Base-by-base conservation (phyloP, 1,139 yeast species). In the Pichia kudriavzevii region DNA sequence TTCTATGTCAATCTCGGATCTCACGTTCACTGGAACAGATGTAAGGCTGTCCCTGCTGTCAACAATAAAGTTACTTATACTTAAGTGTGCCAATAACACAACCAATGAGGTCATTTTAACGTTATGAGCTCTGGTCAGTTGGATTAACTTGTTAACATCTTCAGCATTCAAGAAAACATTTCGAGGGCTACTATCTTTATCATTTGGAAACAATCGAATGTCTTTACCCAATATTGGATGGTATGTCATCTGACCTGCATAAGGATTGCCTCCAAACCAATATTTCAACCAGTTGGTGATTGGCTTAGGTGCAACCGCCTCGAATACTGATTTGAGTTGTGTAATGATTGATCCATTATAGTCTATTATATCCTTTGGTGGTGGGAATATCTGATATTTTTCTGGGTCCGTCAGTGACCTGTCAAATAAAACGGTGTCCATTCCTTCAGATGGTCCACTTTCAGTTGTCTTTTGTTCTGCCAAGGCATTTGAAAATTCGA, bases 401-500 rank as follows among this genome's bases (percentile, higher is more conserved):
- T 20, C 30, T 6, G 24, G 13, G 6, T 35, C 32, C 9, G 22
- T 18, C 23, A 30, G n/a, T 11, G 33, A 18, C 21, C 14, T 28
- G 18, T 32, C 34, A 24, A 36, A 38, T 2, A 38, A 8, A 5
- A 28, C 12, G 4, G 35, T 20, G 11, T 28, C 25, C 20, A 32
- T 9, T 14, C 19, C 21, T 18, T 18, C 10, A 22, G 5, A 32
- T 4, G 11, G 5, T 5, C 21, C 28, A 10, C n/a, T n/a, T n/a
- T n/a, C 23, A 11, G 13, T 12, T 20, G 7, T 20, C 19, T 12
- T 5, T 5, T 18, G 21, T 18, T 13, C 12, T 17, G 33, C 30
- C 25, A 54, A 44, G 15, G 48, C 53, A 13, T 38, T 35, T 2
- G 55, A 39, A 33, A 64, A 49, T 31, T 61, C 63, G 9, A 49